These are phyloP conservation scores for Saturnispora saitoi DNA, from an alignment of 805 yeast species.

Conservation along the genomic window DNA sequence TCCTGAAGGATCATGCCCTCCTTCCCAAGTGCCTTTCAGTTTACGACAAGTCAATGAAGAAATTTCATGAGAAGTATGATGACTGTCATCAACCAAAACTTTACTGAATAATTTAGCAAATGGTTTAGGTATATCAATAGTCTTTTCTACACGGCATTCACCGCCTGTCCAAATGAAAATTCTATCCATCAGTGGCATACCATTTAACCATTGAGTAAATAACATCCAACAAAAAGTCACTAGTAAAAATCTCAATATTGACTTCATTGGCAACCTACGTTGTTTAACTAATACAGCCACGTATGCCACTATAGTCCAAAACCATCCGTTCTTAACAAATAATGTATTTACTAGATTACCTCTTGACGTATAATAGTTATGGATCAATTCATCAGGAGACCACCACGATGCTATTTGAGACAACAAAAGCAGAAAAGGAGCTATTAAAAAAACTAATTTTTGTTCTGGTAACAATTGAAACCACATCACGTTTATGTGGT, in stretches of 20 bases:
- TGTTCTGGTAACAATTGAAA: not conserved
- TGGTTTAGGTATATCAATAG: not conserved
- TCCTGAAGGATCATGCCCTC: conserved; percentile 96
- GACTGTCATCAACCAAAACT: conserved; percentile 1
- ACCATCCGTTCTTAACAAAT: conserved; percentile 90
- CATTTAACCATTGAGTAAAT: conserved; percentile 83
- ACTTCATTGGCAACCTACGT: conserved; percentile 7
- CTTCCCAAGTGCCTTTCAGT: conserved; percentile 59
- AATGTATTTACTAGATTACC: conserved; percentile 58
- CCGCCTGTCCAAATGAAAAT: conserved; percentile 82
- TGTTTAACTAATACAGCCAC: conserved; percentile 14
- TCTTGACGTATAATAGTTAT: conserved; percentile 50
- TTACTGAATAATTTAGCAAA: not conserved
- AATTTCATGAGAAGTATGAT: conserved; percentile 16
- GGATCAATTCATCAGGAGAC: conserved; percentile 38
- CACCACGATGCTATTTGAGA: conserved; percentile 43
- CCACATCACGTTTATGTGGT: not conserved
- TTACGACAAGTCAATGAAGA: conserved; percentile 41
- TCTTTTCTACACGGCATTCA: conserved; percentile 36
- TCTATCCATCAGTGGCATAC: conserved; percentile 82
- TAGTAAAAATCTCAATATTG: conserved; percentile 35
- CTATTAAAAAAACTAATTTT: conserved; percentile 9
- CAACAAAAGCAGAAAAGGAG: conserved; percentile 36
- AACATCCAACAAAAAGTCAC: conserved; percentile 77
- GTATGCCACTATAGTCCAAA: conserved; percentile 62